Percentiles rank a stretch among this genome's conserved stretches.
phyloP scores from a whole-genome alignment of 2,329 filamentous ascomycete genomes.

The Chrysoporthe austroafricana region DNA sequence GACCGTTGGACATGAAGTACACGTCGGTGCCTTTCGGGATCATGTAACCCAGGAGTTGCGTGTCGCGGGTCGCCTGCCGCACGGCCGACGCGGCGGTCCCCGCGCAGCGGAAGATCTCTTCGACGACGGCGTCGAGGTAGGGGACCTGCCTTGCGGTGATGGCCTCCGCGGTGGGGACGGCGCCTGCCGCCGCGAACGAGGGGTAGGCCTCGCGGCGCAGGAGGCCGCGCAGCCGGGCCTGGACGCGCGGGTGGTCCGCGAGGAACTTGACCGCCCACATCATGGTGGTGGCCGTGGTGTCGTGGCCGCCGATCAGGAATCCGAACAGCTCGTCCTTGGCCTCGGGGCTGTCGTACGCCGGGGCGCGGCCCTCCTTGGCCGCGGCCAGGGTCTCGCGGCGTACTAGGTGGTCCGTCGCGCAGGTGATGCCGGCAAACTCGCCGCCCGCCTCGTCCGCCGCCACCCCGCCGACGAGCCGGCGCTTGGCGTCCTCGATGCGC shows the following conservation, averaged over 20 bases:
- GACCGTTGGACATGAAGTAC: constrained; percentile 44
- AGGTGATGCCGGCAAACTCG: constrained; percentile 21
- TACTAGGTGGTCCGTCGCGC: constrained; percentile 19
- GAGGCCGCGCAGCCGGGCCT: constrained; percentile 45
- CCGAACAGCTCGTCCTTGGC: constrained; percentile 43
- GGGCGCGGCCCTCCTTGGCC: constrained; percentile 17
- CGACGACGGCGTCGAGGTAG: constrained; percentile 51
- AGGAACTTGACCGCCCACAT: constrained; percentile 48
- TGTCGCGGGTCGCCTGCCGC: constrained; percentile 45
- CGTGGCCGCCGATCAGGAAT: constrained; percentile 47
- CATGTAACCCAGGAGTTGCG: constrained; percentile 43
- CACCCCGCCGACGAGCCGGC: constrained; percentile 2
- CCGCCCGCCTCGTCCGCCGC: no score
- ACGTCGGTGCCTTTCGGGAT: constrained; percentile 48
- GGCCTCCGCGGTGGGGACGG: constrained; percentile 35
- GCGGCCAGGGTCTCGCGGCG: constrained; percentile 19
- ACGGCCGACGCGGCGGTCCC: constrained; percentile 51
- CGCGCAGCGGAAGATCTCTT: constrained; percentile 50
- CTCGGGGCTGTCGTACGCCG: constrained; percentile 15
- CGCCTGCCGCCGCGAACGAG: constrained; percentile 42
- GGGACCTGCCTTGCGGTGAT: constrained; percentile 44
- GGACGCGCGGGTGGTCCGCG: constrained; percentile 43
- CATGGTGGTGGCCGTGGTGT: constrained; percentile 48
- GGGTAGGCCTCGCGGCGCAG: constrained; percentile 35
- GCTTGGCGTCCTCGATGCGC: constrained; percentile 21